Base-by-base conservation (phyloP, 2,329 filamentous ascomycete genomes). In the Volutella citrinella region DNA sequence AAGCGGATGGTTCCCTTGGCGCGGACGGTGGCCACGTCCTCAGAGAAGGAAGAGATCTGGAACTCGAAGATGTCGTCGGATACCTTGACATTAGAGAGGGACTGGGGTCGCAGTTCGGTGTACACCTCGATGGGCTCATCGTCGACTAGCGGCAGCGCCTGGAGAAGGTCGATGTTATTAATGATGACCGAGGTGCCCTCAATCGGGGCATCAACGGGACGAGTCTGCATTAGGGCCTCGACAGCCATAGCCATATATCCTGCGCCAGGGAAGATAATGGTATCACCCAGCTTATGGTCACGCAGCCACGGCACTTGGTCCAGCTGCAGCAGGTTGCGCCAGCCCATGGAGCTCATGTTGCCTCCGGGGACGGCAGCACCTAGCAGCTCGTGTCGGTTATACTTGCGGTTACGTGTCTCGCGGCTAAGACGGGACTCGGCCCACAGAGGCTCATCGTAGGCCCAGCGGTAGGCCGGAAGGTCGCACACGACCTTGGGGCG, bases 391-490 rank as follows among this genome's bases (percentile, higher is more conserved):
- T 64, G 61, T 12, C 66, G 54, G 4, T 59, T 54, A 30, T 60
- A 59, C 8, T 49, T 47, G 5, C 63, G 56, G 34, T 60, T 56
- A 4, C 65, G 59, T 32, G 59, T 55, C 10, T 57, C 52, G 12
- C 49, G 51, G 12, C 59, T 63, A 5, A 63, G 36, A 15, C 60
- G 55, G 3, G 59, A 60, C 35, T 72, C 66, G 36, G 64, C 56
- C 68, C 68, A 71, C 43, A 69, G 66, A 11, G 42, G 48, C 7
- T 56, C 63, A 12, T 58, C 51, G 34, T 70, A 66, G 27, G 69
- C 69, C 66, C 68, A 72, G 5, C 63, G 59, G 31, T 71, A 71
- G 2, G 56, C 54, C 2, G 69, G 69, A 24, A 72, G 51, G 32
- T 62, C 62, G 5, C 54, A 42, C 19, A 38, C 19, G 5, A 69